Conservation (phyloP, 208 protist genomes). For the Leishmania braziliensis region DNA sequence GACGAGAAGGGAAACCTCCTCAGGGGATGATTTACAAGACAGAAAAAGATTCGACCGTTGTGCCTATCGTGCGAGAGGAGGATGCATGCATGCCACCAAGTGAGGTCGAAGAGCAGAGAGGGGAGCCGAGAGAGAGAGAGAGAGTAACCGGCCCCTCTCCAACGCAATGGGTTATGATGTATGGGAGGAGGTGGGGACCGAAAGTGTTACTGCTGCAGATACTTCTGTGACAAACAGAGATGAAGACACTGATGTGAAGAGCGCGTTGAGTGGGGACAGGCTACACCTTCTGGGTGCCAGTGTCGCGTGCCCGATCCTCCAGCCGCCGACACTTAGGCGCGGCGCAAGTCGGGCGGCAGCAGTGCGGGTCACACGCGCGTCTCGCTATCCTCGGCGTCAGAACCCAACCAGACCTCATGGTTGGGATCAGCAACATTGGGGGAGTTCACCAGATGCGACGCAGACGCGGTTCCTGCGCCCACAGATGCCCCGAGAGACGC, state of each 20-base stretch:
- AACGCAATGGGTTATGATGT: not conserved
- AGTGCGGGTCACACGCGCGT: not conserved
- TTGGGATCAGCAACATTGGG: not conserved
- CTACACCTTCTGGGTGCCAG: not conserved
- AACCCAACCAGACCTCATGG: not conserved
- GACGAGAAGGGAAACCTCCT: constrained; percentile 16
- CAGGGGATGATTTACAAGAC: not conserved
- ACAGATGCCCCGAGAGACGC: not conserved
- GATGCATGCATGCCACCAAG: not conserved
- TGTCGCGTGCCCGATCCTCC: not conserved
- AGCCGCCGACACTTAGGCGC: too few species aligned
- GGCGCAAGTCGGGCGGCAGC: not conserved
- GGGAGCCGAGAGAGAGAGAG: not conserved
- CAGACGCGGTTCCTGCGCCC: not conserved
- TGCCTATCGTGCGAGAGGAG: not conserved
- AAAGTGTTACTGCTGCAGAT: not conserved
- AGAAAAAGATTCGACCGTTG: not conserved
- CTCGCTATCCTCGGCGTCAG: not conserved
- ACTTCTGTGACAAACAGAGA: not conserved
- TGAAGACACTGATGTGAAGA: not conserved
- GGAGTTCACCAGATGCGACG: not conserved
- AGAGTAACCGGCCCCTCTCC: not conserved
- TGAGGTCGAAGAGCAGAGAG: not conserved
- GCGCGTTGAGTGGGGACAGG: not conserved
- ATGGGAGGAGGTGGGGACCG: not conserved